These are phyloP conservation scores for Pichia thaimueangensis DNA, from an alignment of 805 yeast genomes.

Conservation along the genomic window DNA sequence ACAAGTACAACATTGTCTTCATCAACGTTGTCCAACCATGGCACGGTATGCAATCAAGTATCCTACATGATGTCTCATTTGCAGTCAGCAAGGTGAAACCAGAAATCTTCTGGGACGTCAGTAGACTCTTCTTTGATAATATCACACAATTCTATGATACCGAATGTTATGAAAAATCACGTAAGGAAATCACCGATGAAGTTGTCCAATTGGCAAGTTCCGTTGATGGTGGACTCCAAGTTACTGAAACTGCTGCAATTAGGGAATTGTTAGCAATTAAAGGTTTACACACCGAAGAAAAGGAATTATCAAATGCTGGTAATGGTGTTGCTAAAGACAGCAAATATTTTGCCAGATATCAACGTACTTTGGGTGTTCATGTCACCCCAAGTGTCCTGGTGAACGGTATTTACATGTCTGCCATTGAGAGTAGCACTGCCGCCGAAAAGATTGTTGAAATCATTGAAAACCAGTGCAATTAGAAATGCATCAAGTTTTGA, in stretches of 20 bases:
- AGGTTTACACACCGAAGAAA: slow-evolving; percentile 24
- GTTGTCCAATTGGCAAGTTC: slow-evolving; percentile 41
- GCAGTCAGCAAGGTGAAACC: slow-evolving; percentile 60
- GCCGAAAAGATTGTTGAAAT: slow-evolving; percentile 38
- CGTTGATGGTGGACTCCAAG: slow-evolving; percentile 20
- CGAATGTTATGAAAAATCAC: slow-evolving; percentile 44
- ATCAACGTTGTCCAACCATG: slow-evolving; percentile 83
- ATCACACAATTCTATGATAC: slow-evolving; percentile 56
- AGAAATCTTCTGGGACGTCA: slow-evolving; percentile 48
- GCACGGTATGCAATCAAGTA: slow-evolving; percentile 65
- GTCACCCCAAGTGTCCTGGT: slow-evolving; percentile 77
- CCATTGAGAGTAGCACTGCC: slow-evolving; percentile 58
- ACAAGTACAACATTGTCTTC: slow-evolving; percentile 53
- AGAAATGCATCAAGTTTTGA: too few relatives aligned
- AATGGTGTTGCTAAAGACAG: slow-evolving; percentile 54
- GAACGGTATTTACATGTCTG: slow-evolving; percentile 55
- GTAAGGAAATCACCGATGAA: slow-evolving; percentile 49
- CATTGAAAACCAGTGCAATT: slow-evolving; percentile 25
- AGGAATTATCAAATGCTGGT: slow-evolving; percentile 45
- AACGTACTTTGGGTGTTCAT: slow-evolving; percentile 73
- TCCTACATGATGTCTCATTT: slow-evolving; percentile 64
- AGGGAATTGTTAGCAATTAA: slow-evolving; percentile 17
- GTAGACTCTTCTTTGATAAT: slow-evolving; percentile 49
- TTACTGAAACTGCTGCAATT: slow-evolving; percentile 26
- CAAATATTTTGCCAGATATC: slow-evolving; percentile 66